A percentile compares a stretch with the other conserved stretches of the same genome.
These are phyloP conservation scores for Colletotrichum scovillei DNA, from an alignment of 2,329 filamentous ascomycete genomes.

Conservation along the genomic window DNA sequence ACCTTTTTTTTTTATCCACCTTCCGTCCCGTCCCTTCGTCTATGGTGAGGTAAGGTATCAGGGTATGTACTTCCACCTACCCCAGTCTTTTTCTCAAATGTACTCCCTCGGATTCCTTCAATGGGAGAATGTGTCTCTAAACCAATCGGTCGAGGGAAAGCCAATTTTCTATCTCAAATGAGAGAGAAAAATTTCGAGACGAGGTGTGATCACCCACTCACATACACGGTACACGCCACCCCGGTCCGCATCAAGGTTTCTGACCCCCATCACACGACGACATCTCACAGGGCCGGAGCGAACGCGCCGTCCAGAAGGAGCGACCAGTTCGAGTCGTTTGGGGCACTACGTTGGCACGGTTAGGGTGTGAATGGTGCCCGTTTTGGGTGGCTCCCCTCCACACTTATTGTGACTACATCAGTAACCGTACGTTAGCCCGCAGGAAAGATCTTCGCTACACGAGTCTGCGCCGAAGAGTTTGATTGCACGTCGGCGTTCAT, in stretches of 20 bases:
- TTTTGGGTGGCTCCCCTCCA: conserved; percentile 9
- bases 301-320: conserved; percentile 15
- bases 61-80: not conserved
- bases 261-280: not conserved
- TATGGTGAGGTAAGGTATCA: not conserved
- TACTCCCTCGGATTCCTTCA: not conserved
- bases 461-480: conserved; percentile 5
- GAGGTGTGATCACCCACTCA: not conserved
- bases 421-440: conserved; percentile 25
- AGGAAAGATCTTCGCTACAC: not conserved
- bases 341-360: not conserved
- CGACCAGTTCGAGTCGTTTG: not conserved
- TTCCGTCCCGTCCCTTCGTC: not conserved
- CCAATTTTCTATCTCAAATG: not conserved
- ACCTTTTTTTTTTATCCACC: not conserved
- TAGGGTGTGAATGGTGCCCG: conserved; percentile 2
- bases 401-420: not conserved
- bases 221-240: not conserved
- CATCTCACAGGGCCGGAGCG: not conserved
- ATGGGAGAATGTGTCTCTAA: not conserved
- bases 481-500: conserved; percentile 11
- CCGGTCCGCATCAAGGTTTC: not conserved
- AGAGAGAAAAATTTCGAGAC: not conserved
- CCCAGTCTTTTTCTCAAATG: not conserved
- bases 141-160: not conserved